Evolutionary conservation across 2,329 filamentous ascomycete genomes (phyloP), one percentile per base, ranked within the genome.

Genomic region (Ophiostoma angusticollis): DNA sequence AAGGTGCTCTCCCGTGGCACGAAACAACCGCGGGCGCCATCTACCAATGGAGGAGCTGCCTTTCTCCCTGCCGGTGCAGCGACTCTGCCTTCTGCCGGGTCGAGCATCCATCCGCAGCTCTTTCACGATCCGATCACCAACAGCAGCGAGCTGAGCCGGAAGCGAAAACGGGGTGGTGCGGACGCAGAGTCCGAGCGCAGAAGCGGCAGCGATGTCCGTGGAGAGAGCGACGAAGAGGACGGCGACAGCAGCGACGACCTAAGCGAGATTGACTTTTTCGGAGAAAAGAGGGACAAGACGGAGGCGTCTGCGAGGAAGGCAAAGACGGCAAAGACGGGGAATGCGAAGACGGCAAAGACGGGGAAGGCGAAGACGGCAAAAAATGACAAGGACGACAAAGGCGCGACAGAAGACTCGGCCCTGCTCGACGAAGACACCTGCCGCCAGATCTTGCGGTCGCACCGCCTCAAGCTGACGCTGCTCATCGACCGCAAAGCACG

Each of bases 381-480:
- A 9, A 41, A 50, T 30, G 23, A 16, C 24, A 33, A 39, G 30
- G 49, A 51, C 13, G 39, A 49, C 25, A 47, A 47, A 25, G 34
- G 54, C 45, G 41, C n/a, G 30, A 14, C 37, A 13, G 37, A 47
- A 52, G 24, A 45, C 50, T 9, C 24, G 13, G n/a, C 12, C 9
- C 52, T 59, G 9, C 67, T 85, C 49, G 72, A 75, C 50, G 70
- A 81, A 50, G 78, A 80, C 41, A 75, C 87, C 54, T 79, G 83
- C 50, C 78, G 80, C 50, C 74, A 78, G 43, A 66, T 89, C 9
- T 61, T 94, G 45, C 78, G 78, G 45, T 80, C 77, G 41, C 85
- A 94, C 58, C 82, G 86, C 47, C 67, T 95, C 47, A 94, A 94
- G 58, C 72, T 93, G 28, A 84, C 82, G 0, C 64, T 93, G 35